Evolutionary conservation across 352 stramenopile genomes (phyloP).

Genomic region (Phytophthora cactorum): DNA sequence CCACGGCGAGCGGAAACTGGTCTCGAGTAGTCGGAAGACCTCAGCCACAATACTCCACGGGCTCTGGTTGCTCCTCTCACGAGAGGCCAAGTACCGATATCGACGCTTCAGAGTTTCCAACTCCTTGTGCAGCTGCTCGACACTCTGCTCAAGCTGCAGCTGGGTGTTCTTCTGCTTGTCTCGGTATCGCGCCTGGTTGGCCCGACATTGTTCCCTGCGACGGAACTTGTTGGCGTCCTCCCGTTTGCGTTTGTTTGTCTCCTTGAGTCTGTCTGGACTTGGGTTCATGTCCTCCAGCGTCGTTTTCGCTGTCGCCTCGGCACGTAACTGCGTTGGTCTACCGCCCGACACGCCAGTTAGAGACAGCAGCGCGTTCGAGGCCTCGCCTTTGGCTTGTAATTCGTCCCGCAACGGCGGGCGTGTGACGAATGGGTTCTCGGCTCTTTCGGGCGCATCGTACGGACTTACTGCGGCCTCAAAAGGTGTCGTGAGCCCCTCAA

Average conservation of each 20-base stretch:
- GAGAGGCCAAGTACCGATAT: constrained; percentile 26
- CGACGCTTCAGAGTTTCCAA: constrained; percentile 17
- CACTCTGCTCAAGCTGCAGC: constrained; percentile 20
- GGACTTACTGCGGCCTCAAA: background rate
- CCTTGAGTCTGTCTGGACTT: background rate
- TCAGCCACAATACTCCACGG: constrained; percentile 23
- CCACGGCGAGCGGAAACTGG: constrained; percentile 24
- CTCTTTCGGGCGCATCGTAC: background rate
- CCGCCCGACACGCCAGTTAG: constrained; percentile 1
- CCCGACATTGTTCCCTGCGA: constrained; percentile 30
- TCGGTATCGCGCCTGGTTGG: constrained; percentile 40
- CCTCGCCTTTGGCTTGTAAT: constrained; percentile 2
- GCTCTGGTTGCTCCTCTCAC: constrained; percentile 28
- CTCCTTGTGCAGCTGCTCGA: too few relatives aligned
- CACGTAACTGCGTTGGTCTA: background rate
- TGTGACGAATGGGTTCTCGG: background rate
- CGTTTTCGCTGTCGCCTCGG: background rate
- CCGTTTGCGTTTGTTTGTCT: constrained; percentile 10
- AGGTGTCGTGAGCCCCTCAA: background rate
- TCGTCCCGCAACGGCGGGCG: too few relatives aligned
- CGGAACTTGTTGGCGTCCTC: constrained; percentile 2
- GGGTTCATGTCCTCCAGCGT: background rate
- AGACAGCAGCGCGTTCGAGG: constrained; percentile 3
- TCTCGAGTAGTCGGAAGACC: constrained; percentile 24
- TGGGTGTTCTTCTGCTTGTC: constrained; percentile 18